Evolutionary conservation across 495 filamentous ascomycete genomes (phyloP).

Genomic region (Tuber aestivum): DNA sequence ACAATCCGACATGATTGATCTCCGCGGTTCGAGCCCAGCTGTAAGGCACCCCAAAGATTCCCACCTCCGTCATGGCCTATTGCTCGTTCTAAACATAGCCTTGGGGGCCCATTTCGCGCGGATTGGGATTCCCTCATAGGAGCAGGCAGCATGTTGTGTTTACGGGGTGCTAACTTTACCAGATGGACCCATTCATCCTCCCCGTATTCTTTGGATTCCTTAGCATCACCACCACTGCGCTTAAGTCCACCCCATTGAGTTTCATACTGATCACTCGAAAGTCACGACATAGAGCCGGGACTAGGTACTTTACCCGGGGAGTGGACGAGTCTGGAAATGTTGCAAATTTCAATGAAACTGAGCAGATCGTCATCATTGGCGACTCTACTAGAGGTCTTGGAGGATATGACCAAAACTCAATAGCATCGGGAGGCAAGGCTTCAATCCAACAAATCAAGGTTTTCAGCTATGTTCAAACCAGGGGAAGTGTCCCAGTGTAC

Average conservation of each 20-base stretch:
- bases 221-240: conserved; percentile 70
- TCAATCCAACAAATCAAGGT: conserved; percentile 56
- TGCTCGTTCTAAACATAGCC: background rate
- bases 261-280: conserved; percentile 81
- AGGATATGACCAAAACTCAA: conserved; percentile 50
- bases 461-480: conserved; percentile 88
- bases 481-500: conserved; percentile 90
- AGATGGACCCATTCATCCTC: conserved; percentile 84
- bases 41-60: conserved; percentile 39
- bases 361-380: conserved; percentile 83
- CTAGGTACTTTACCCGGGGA: conserved; percentile 88
- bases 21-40: conserved; percentile 53
- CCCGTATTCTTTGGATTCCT: conserved; percentile 94
- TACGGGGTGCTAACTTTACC: conserved; percentile 44
- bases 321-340: conserved; percentile 90
- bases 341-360: conserved; percentile 97
- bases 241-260: conserved; percentile 79
- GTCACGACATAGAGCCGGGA: conserved; percentile 80
- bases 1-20: conserved; percentile 85
- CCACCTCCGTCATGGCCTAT: background rate
- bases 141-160: background rate
- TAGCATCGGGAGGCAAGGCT: conserved; percentile 16
- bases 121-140: background rate
- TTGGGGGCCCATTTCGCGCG: background rate
- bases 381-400: conserved; percentile 65